Percentiles rank a stretch among this genome's conserved stretches.
These are phyloP conservation scores for Lactifluus subvellereus DNA, from an alignment of 768 basidiomycete genomes.

Conservation along the genomic window DNA sequence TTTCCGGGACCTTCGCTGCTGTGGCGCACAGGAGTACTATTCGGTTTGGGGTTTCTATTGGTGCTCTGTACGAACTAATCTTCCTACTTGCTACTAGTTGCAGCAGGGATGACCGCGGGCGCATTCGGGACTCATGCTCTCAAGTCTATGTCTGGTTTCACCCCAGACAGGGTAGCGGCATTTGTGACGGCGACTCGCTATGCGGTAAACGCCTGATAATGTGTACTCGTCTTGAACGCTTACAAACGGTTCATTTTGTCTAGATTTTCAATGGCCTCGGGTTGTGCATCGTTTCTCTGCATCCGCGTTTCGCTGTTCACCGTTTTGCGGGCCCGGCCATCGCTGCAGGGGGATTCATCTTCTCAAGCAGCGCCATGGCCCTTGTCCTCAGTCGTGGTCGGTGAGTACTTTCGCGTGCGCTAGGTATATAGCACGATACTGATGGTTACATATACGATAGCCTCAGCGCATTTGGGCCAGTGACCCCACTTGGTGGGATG, in stretches of 20 bases:
- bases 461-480: slow-evolving; percentile 50
- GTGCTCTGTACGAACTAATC: not conserved
- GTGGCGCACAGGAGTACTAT: slow-evolving; percentile 23
- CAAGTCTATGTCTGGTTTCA: slow-evolving; percentile 41
- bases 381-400: slow-evolving; percentile 46
- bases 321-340: slow-evolving; percentile 66
- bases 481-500: slow-evolving; percentile 61
- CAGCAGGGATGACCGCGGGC: slow-evolving; percentile 50
- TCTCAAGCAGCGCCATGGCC: slow-evolving; percentile 58
- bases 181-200: slow-evolving; percentile 62
- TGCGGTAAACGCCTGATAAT: slow-evolving; percentile 37
- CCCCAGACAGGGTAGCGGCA: slow-evolving; percentile 47
- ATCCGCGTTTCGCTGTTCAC: slow-evolving; percentile 54
- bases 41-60: not conserved
- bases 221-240: not conserved
- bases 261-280: slow-evolving; percentile 68
- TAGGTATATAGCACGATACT: not conserved
- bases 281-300: slow-evolving; percentile 54
- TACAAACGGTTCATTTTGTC: not conserved
- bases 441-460: slow-evolving; percentile 27
- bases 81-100: slow-evolving; percentile 28
- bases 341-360: slow-evolving; percentile 47
- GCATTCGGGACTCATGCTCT: slow-evolving; percentile 69
- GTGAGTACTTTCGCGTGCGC: slow-evolving; percentile 27
- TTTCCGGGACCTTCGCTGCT: slow-evolving; percentile 20